Conservation (phyloP, 2,329 filamentous ascomycete genomes). For the Xylaria multiplex region DNA sequence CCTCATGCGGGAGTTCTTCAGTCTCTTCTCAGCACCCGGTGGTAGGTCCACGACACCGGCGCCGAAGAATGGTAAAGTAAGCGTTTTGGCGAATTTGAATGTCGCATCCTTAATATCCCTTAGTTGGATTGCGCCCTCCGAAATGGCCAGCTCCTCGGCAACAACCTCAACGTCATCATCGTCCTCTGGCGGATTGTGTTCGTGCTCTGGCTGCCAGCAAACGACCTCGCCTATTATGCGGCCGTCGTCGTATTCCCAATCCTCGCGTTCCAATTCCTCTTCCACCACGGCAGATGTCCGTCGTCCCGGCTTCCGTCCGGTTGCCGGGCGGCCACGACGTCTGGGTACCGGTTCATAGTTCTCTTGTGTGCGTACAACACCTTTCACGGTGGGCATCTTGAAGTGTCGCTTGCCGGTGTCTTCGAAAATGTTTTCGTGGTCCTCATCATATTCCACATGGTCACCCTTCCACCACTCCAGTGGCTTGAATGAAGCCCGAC, state of each 20-base stretch:
- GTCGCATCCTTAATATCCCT: conserved; percentile 70
- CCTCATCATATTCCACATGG: conserved; percentile 73
- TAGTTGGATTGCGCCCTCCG: conserved; percentile 65
- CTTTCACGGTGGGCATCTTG: conserved; percentile 76
- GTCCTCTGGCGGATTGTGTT: conserved; percentile 62
- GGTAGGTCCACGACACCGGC: conserved; percentile 90
- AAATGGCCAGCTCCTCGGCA: conserved; percentile 67
- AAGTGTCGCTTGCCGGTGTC: conserved; percentile 60
- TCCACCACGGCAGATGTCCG: conserved; percentile 48
- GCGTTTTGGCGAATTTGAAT: conserved; percentile 90
- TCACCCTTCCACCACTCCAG: conserved; percentile 90
- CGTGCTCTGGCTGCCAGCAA: conserved; percentile 69
- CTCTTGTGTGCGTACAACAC: conserved; percentile 79
- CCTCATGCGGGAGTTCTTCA: conserved; percentile 95
- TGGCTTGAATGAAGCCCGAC: conserved; percentile 80
- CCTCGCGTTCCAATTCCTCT: conserved; percentile 67
- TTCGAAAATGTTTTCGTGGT: conserved; percentile 59
- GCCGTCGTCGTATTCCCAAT: conserved; percentile 77
- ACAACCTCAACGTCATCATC: conserved; percentile 65
- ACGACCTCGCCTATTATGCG: conserved; percentile 71
- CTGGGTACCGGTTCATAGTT: conserved; percentile 51
- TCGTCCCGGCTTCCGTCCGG: conserved; percentile 29
- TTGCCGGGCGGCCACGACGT: conserved; percentile 41
- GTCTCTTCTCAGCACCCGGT: conserved; percentile 81
- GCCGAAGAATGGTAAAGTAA: conserved; percentile 86